Evolutionary conservation across 176 grass and related monocot genomes (phyloP).

Genomic region (Puccinellia tenuiflora): DNA sequence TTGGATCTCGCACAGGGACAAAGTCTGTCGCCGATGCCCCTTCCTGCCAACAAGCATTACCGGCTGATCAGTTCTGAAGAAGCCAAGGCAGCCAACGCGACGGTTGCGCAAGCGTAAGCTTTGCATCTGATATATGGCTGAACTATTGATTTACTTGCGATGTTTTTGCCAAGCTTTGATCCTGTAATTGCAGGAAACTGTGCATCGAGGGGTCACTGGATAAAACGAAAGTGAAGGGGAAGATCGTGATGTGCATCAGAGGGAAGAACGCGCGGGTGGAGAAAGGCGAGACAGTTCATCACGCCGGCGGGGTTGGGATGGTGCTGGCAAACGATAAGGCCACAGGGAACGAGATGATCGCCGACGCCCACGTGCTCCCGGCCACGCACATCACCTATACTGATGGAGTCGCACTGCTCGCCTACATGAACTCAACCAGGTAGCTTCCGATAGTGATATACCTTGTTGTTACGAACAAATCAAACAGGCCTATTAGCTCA

Average conservation of each 20-base stretch:
- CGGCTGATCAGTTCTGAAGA: constrained; percentile 57
- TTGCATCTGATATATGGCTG: too few species aligned
- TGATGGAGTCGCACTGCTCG: constrained; percentile 32
- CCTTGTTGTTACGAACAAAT: too few species aligned
- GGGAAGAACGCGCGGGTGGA: constrained; percentile 69
- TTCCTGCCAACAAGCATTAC: constrained; percentile 40
- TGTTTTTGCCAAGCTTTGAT: neutral
- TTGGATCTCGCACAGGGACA: constrained; percentile 45
- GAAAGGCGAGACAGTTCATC: constrained; percentile 59
- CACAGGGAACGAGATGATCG: constrained; percentile 79
- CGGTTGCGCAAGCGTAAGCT: constrained; percentile 39
- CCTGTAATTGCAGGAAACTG: constrained; percentile 29
- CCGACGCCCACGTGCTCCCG: constrained; percentile 89
- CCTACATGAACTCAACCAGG: constrained; percentile 40
- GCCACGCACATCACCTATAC: constrained; percentile 75
- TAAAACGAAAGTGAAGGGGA: constrained; percentile 47
- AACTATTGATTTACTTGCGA: neutral
- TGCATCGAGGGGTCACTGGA: constrained; percentile 57
- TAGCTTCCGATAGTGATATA: too few species aligned
- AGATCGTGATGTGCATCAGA: constrained; percentile 70
- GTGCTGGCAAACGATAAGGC: constrained; percentile 57
- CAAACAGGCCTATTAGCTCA: constrained; percentile 69
- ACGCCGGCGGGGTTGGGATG: constrained; percentile 54
- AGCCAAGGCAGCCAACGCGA: constrained; percentile 37
- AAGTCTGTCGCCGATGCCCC: constrained; percentile 53